A percentile compares a stretch with the other conserved stretches of the same genome.
These are phyloP conservation scores for Kodamaea laetipori DNA, from an alignment of 805 yeast species.

Conservation along the genomic window DNA sequence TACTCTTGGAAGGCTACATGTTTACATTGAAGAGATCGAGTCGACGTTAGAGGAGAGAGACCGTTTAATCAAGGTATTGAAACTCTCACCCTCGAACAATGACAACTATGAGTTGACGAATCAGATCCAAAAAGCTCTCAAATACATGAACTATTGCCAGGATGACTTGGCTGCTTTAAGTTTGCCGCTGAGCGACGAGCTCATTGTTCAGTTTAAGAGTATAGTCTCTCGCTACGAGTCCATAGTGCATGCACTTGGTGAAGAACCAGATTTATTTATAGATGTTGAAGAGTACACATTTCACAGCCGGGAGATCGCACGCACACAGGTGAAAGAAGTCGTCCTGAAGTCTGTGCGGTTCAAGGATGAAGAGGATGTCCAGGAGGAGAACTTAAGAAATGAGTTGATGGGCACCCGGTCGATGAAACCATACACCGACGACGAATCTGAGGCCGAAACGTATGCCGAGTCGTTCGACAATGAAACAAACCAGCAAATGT, in stretches of 20 bases:
- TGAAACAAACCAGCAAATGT: constrained; percentile 39
- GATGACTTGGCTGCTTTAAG: constrained; percentile 25
- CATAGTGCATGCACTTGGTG: constrained; percentile 18
- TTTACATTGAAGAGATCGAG: constrained; percentile 31
- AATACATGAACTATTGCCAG: constrained; percentile 31
- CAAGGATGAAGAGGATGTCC: constrained; percentile 31
- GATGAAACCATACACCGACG: constrained; percentile 41
- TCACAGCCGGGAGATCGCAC: constrained; percentile 6
- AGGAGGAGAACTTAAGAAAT: constrained; percentile 25
- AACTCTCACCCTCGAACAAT: constrained; percentile 39
- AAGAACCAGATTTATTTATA: constrained; percentile 29
- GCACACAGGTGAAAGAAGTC: constrained; percentile 9
- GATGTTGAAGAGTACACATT: constrained; percentile 35
- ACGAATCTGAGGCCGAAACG: constrained; percentile 17
- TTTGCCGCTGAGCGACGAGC: constrained; percentile 2
- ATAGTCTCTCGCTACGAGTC: constrained; percentile 22
- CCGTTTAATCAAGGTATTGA: constrained; percentile 28
- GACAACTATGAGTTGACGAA: constrained; percentile 41
- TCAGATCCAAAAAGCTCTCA: constrained; percentile 27
- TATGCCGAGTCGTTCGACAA: constrained; percentile 28
- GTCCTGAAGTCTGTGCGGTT: constrained; percentile 40
- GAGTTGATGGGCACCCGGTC: constrained; percentile 39
- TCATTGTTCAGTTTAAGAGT: constrained; percentile 13
- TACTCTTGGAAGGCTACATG: constrained; percentile 21
- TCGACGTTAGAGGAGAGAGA: constrained; percentile 37